Evolutionary conservation across 1,284 basidiomycete genomes (phyloP), one percentile per base, ranked within the genome.

Genomic region (Phellinidium pouzarii): DNA sequence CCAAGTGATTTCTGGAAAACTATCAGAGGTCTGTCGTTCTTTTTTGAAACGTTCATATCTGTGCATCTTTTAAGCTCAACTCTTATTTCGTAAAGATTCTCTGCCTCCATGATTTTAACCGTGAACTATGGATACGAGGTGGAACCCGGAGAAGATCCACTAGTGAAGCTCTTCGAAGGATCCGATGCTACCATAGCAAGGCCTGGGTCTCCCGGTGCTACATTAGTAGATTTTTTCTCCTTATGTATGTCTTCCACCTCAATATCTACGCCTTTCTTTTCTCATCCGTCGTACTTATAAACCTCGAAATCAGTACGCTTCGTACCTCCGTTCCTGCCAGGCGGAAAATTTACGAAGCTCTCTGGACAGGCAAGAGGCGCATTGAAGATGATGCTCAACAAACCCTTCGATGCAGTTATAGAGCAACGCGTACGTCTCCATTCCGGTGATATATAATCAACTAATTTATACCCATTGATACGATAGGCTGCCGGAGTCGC

Each of bases 71-170:
- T n/a, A n/a, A n/a, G n/a, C n/a, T n/a, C n/a, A n/a, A n/a, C n/a
- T 12, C 5, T 2, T n/a, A 53, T 41, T 29, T 20, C 11, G 4
- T 17, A 2, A 23, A 54, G 53, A 25, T 55, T 47, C 17, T 25
- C 50, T n/a, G 49, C 54, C 3, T 55, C 54, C 6, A 19, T 40
- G 4, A 48, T 55, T 22, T 44, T 55, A 19, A 27, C 49, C 9
- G 48, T 44, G 20, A 44, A 49, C 3, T 55, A 55, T 44, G 54
- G 54, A 9, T 52, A 55, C 19, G n/a, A 31, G 14, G 49, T 51
- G 14, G 17, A 22, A 7, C n/a, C 20, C 1, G 59, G 63, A 4
- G 58, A 66, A 19, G 71, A 74, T 56, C 64, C 62, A 7, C 65
- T 71, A 1, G 36, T 48, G 14, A 23, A 40, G 17, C 26, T 51